Percentiles rank a stretch among this genome's conserved stretches.
Conservation (phyloP, 2,329 filamentous ascomycete species). For the Aspergillus novoparasiticus region DNA sequence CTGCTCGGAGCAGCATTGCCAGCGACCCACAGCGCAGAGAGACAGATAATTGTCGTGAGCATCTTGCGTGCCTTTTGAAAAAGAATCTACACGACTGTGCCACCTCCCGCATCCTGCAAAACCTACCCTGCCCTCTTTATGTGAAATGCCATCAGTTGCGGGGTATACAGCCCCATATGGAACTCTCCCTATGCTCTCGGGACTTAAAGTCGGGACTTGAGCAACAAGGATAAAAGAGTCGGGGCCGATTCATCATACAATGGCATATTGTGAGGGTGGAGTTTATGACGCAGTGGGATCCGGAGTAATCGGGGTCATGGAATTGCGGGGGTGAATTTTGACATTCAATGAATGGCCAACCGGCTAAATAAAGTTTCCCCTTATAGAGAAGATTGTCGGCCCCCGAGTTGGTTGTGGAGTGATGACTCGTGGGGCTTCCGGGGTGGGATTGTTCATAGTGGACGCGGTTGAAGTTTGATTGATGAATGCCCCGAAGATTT, state of each 20-base stretch:
- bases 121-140: not conserved
- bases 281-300: not conserved
- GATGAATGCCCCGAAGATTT: constrained; percentile 9
- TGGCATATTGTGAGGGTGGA: not conserved
- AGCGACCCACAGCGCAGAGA: constrained; percentile 8
- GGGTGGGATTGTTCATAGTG: not conserved
- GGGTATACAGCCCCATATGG: not conserved
- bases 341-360: not conserved
- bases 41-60: not conserved
- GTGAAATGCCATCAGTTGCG: not conserved
- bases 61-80: not conserved
- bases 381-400: constrained; percentile 8
- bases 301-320: not conserved
- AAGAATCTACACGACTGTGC: not conserved
- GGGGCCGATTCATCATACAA: not conserved
- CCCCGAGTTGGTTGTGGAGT: not conserved
- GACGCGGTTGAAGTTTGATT: not conserved
- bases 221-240: not conserved
- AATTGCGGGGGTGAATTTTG: not conserved
- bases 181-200: not conserved
- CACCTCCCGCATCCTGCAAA: not conserved
- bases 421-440: not conserved
- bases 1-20: constrained; percentile 24
- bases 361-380: not conserved
- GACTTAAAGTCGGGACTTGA: not conserved